Percentiles rank a stretch among this genome's conserved stretches.
These are phyloP conservation scores for Malassezia vespertilionis DNA, from an alignment of 1,284 basidiomycete genomes.

Conservation along the genomic window DNA sequence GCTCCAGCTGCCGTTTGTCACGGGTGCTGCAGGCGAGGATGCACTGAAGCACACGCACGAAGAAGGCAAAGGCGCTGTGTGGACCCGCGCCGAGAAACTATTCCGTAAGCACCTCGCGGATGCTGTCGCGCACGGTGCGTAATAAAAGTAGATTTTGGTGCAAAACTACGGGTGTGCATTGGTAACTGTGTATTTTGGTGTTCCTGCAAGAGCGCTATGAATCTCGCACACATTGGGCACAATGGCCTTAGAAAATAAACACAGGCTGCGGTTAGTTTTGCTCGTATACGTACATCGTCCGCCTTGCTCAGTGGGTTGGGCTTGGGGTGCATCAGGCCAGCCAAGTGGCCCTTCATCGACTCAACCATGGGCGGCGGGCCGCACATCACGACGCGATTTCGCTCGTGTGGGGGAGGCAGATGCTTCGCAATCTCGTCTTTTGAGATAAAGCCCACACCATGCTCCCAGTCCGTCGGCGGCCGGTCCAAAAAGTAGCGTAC, in stretches of 20 bases:
- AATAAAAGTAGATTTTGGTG: background rate
- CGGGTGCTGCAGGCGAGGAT: conserved; percentile 26
- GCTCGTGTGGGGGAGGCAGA: conserved; percentile 37
- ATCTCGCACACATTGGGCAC: background rate
- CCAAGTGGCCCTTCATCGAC: conserved; percentile 92
- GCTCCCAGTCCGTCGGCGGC: conserved; percentile 69
- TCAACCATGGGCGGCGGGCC: conserved; percentile 88
- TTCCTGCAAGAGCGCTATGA: no score
- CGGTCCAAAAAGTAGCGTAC: conserved; percentile 86
- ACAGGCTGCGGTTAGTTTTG: no score
- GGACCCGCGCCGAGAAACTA: conserved; percentile 78
- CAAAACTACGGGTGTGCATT: background rate
- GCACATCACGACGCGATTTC: conserved; percentile 49
- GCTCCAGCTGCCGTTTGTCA: conserved; percentile 35
- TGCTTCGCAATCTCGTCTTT: conserved; percentile 76
- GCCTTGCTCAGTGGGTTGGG: conserved; percentile 64
- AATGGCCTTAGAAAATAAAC: conserved; percentile 11
- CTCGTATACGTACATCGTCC: conserved; percentile 53
- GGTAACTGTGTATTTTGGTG: background rate
- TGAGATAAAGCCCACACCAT: conserved; percentile 80
- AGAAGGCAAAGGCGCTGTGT: conserved; percentile 55
- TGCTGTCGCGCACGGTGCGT: conserved; percentile 27
- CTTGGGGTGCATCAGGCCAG: conserved; percentile 71
- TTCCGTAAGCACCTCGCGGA: conserved; percentile 65
- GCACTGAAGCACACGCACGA: conserved; percentile 19